Percentiles rank a stretch among this genome's conserved stretches.
These are phyloP conservation scores for Kluyveromyces sp. DNA, from an alignment of 1,139 yeast genomes.

Conservation along the genomic window DNA sequence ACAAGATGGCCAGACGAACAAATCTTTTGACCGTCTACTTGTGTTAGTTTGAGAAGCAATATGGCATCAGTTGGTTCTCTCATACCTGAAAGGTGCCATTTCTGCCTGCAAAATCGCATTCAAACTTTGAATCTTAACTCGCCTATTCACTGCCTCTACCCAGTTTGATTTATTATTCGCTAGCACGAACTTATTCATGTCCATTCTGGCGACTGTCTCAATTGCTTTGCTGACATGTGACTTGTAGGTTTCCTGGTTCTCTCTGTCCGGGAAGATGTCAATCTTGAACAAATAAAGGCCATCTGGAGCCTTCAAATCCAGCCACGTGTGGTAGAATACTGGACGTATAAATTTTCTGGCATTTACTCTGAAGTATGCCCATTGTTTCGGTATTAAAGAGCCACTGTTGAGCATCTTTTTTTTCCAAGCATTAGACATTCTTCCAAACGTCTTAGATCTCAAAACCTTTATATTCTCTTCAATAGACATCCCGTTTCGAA, in stretches of 20 bases:
- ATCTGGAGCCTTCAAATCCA: slow-evolving; percentile 29
- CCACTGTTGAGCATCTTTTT: slow-evolving; percentile 11
- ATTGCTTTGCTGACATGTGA: slow-evolving; percentile 33
- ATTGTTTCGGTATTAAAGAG: slow-evolving; percentile 35
- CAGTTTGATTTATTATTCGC: slow-evolving; percentile 14
- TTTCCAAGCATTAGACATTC: background rate
- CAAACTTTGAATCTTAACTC: slow-evolving; percentile 23
- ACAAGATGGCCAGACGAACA: too few species aligned
- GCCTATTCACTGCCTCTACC: slow-evolving; percentile 29
- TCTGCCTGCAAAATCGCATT: slow-evolving; percentile 19
- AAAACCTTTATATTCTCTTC: slow-evolving; percentile 5
- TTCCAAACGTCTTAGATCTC: background rate
- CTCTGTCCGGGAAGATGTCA: slow-evolving; percentile 36
- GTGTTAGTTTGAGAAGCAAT: too few species aligned
- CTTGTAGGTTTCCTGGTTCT: slow-evolving; percentile 33
- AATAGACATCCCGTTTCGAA: slow-evolving; percentile 12
- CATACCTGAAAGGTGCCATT: slow-evolving; percentile 14
- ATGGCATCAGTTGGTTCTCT: too few species aligned
- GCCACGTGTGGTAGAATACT: slow-evolving; percentile 31
- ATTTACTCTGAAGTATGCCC: slow-evolving; percentile 35
- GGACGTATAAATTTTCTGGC: slow-evolving; percentile 39
- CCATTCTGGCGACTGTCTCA: slow-evolving; percentile 23
- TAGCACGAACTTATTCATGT: slow-evolving; percentile 16
- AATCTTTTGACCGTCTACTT: too few species aligned
- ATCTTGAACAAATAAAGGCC: slow-evolving; percentile 43